phyloP scores from a whole-genome alignment of 176 grass and related monocot species.

The Carex myosuroides region DNA sequence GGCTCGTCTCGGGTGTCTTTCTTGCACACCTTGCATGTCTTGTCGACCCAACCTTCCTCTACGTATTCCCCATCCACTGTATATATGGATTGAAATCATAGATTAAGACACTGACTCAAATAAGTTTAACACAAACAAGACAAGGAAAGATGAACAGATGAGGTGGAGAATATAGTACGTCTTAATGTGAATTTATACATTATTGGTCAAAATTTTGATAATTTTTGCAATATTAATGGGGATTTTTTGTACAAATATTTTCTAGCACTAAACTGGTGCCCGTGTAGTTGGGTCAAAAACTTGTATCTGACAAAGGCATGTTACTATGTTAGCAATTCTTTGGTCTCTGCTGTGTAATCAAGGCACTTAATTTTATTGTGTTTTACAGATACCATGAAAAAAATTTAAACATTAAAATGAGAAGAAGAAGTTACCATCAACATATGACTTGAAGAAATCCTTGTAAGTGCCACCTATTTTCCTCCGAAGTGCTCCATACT shows the following conservation, averaged over 20 bases:
- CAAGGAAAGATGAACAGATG: neutral
- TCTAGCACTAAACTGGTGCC: neutral
- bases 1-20: constrained; percentile 77
- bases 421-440: constrained; percentile 51
- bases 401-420: neutral
- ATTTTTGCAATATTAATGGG: neutral
- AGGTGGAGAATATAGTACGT: neutral
- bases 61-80: constrained; percentile 78
- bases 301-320: neutral
- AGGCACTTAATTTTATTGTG: neutral
- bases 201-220: neutral
- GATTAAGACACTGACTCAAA: neutral
- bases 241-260: neutral
- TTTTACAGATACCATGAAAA: neutral
- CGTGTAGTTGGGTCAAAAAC: neutral
- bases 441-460: constrained; percentile 99
- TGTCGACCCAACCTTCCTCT: constrained; percentile 97
- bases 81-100: constrained; percentile 11
- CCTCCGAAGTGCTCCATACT: constrained; percentile 82
- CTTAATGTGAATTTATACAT: neutral
- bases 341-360: neutral
- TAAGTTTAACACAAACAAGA: neutral
- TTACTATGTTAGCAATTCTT: neutral
- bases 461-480: constrained; percentile 99
- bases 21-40: constrained; percentile 94